Evolutionary conservation across 2,329 filamentous ascomycete species (phyloP).

Genomic region (Epichloe typhina): DNA sequence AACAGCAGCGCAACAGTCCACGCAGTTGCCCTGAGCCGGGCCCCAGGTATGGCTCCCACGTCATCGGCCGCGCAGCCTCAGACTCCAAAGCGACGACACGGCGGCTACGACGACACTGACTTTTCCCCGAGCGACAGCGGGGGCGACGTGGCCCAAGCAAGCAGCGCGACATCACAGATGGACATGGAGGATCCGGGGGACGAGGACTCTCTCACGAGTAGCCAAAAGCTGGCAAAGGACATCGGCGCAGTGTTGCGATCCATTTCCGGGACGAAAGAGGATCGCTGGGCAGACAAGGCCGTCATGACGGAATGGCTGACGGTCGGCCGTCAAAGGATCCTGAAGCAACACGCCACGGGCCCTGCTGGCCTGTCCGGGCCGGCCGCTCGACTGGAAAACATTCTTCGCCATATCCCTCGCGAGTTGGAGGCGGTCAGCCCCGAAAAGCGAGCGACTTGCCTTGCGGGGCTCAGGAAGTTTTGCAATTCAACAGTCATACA

Average conservation of each 20-base stretch:
- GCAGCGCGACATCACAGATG: not conserved
- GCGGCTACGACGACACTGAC: not conserved
- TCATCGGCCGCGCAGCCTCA: not conserved
- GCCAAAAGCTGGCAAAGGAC: not conserved
- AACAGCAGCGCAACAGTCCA: not conserved
- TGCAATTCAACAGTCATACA: slow-evolving; percentile 6
- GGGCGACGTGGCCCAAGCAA: not conserved
- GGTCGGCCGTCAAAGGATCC: not conserved
- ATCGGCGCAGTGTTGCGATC: not conserved
- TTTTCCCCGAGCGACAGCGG: not conserved
- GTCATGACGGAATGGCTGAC: slow-evolving; percentile 9
- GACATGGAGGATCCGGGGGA: not conserved
- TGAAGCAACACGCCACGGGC: not conserved
- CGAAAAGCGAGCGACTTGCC: slow-evolving; percentile 11
- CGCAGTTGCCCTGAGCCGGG: not conserved
- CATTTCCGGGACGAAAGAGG: not conserved
- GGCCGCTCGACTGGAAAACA: not conserved
- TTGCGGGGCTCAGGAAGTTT: slow-evolving; percentile 10
- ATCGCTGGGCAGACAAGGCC: not conserved
- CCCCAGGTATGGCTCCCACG: not conserved
- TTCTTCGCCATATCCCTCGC: not conserved
- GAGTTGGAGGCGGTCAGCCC: not conserved
- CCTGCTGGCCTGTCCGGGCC: not conserved
- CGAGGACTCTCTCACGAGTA: not conserved
- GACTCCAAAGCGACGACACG: not conserved